phyloP scores from a whole-genome alignment of 441 rosid genomes.

The Erodium moschatum region DNA sequence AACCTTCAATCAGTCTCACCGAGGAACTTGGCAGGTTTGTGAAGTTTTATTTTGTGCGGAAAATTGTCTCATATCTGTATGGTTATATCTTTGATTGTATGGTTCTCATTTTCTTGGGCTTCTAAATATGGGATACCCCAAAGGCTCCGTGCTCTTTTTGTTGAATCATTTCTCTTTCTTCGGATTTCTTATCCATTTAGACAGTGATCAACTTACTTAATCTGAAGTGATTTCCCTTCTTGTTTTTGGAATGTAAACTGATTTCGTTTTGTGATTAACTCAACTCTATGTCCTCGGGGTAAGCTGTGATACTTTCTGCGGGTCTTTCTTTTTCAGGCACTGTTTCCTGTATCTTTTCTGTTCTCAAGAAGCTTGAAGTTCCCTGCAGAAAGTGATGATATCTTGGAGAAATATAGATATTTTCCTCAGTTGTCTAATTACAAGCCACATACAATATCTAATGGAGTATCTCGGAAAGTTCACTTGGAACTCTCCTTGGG shows the following conservation, averaged over 20 bases:
- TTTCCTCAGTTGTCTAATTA: conserved; percentile 52
- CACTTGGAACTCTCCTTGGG: conserved; percentile 82
- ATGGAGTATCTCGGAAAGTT: conserved; percentile 57
- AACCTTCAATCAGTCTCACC: conserved; percentile 39
- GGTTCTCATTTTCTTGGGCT: background rate
- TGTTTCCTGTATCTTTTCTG: conserved; percentile 62
- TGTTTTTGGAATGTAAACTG: background rate
- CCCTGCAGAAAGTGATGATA: conserved; percentile 48
- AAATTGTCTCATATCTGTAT: conserved; percentile 6
- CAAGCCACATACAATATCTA: conserved; percentile 32
- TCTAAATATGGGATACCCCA: background rate
- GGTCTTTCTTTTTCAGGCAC: conserved; percentile 36
- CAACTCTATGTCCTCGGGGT: background rate
- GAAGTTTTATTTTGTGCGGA: conserved; percentile 3
- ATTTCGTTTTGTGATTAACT: background rate
- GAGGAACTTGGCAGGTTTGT: conserved; percentile 63
- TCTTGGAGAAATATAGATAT: conserved; percentile 36
- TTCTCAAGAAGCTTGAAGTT: conserved; percentile 66
- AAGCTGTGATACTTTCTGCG: background rate
- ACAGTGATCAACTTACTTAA: background rate
- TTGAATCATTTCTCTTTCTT: background rate
- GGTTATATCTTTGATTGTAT: background rate
- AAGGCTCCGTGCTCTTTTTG: background rate
- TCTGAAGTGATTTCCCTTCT: background rate
- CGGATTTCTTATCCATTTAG: background rate